These are phyloP conservation scores for Saccharomyces paradoxus DNA, from an alignment of 805 yeast genomes.

Conservation along the genomic window DNA sequence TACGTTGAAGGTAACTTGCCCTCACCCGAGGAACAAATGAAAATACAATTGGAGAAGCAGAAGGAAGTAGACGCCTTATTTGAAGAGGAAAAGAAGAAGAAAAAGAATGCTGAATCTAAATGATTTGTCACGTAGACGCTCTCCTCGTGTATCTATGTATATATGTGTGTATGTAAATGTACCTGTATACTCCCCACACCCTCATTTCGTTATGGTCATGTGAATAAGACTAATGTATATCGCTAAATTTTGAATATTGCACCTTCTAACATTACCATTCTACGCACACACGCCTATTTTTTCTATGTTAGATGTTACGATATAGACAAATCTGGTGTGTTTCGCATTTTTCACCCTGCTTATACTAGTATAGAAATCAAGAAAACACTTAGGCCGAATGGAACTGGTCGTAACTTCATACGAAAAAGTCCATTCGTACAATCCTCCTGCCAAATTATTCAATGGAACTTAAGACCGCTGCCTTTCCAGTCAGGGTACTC, in stretches of 20 bases:
- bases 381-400: background rate
- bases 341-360: too few species aligned
- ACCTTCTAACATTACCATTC: background rate
- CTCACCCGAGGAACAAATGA: constrained; percentile 55
- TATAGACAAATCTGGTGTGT: too few species aligned
- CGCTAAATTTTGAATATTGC: background rate
- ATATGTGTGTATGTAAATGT: background rate
- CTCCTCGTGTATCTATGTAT: background rate
- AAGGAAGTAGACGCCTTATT: constrained; percentile 32
- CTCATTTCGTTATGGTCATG: background rate
- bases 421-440: background rate
- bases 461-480: background rate
- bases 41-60: constrained; percentile 36
- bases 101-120: background rate
- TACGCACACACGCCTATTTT: background rate
- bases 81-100: constrained; percentile 24
- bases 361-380: background rate
- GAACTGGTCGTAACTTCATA: background rate
- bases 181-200: background rate
- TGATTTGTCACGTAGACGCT: background rate
- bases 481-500: background rate
- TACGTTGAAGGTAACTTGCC: constrained; percentile 78
- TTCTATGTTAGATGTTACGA: too few species aligned
- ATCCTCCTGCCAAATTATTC: background rate
- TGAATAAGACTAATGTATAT: background rate